Evolutionary conservation across 2,329 filamentous ascomycete species (phyloP), one percentile per base, ranked within the genome.

Genomic region (Claviceps citrina): DNA sequence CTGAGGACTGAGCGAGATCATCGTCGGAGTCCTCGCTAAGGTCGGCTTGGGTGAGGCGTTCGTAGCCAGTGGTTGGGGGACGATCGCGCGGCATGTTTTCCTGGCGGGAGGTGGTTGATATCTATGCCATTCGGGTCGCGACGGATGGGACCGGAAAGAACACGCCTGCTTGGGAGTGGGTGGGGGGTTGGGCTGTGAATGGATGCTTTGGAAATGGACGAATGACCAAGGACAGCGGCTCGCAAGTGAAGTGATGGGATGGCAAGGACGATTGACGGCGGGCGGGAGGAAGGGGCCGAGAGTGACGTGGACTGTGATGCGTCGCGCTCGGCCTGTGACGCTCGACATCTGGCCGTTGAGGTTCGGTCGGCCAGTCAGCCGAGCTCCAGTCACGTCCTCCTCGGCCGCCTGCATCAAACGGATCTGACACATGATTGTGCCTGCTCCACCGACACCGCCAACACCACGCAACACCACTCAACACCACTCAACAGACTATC

Each of bases 21-120:
- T 76, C 68, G 46, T 84, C 78, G 40, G 78, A 81, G 42, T 81
- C n/a, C n/a, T n/a, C 78, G 58, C 77, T 79, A 52, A 80, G 76
- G 54, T 87, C 83, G 49, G 82, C 83, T 62, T 91, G 84, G 46
- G 83, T 79, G 43, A 91, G 77, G 54, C 81, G 81, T 60, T 85
- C 83, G 63, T 91, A 91, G 60, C 84, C 84, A 47, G 84, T 87
- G 32, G 80, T 83, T 43, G 80, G 70, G 45, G 80, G 82, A 43
- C 79, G 72, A 46, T 66, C 66, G 56, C 73, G 76, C 52, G 79
- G 70, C 80, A 84, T 84, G 47, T 54, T 36, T 32, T 38, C 22
- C 19, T 28, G 20, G 28, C 32, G 31, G 30, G 25, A 15, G 26
- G 28, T 19, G 36, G 24, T 25, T 37, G 22, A 30, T 34, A 15